These are phyloP conservation scores for Chlamydomonas sphaeroides DNA, from an alignment of 139 green algal genomes.

Conservation along the genomic window DNA sequence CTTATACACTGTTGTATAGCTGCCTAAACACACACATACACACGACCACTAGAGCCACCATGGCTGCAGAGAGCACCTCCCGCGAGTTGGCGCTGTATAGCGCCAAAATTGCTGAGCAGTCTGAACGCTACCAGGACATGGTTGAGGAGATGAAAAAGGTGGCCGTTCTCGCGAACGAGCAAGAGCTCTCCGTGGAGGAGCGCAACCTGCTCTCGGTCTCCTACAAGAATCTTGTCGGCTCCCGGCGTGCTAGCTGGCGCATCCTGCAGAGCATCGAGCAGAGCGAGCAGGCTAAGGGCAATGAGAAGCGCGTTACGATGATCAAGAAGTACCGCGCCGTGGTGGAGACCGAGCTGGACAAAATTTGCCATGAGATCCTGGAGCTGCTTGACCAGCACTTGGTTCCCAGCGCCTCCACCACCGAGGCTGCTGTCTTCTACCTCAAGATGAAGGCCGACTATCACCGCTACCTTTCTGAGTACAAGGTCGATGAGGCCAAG, in stretches of 20 bases:
- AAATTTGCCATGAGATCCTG: slow-evolving; percentile 91
- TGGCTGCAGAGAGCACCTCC: slow-evolving; percentile 7
- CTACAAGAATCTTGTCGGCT: slow-evolving; percentile 98
- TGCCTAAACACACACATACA: too few species aligned
- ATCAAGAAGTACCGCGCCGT: slow-evolving; percentile 73
- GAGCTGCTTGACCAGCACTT: slow-evolving; percentile 96
- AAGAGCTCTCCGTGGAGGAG: slow-evolving; percentile 97
- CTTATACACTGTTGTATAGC: too few species aligned
- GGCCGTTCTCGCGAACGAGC: slow-evolving; percentile 82
- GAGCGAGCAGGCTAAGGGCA: slow-evolving; percentile 96
- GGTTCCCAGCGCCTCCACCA: slow-evolving; percentile 89
- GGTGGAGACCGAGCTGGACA: slow-evolving; percentile 93
- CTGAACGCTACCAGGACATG: slow-evolving; percentile 94
- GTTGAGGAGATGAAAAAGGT: slow-evolving; percentile 97
- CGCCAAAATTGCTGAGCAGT: slow-evolving; percentile 98
- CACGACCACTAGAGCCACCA: too few species aligned
- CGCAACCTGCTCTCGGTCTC: slow-evolving; percentile 89
- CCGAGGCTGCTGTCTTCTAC: slow-evolving; percentile 99
- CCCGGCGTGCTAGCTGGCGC: slow-evolving; percentile 93
- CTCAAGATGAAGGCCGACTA: slow-evolving; percentile 95
- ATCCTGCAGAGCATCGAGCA: slow-evolving; percentile 97
- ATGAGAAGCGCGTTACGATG: slow-evolving; percentile 89
- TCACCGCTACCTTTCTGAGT: slow-evolving; percentile 98
- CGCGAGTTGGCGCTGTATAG: slow-evolving; percentile 83
- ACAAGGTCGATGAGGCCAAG: slow-evolving; percentile 89